These are phyloP conservation scores for Trichopus zeylanicus DNA, from an alignment of 116 monocot genomes.

Conservation along the genomic window DNA sequence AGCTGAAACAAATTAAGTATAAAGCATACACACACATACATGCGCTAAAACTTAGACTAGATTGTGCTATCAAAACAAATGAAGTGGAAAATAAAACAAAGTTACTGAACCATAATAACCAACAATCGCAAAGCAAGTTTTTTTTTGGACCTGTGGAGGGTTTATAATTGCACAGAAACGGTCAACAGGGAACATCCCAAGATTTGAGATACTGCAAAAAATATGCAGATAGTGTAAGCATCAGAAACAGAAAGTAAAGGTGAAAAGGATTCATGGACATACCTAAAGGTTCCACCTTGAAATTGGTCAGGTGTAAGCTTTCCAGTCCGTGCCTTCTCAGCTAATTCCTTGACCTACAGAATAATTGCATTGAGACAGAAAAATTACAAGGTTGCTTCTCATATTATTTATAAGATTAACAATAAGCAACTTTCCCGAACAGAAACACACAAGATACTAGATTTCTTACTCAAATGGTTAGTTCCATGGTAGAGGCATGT, in stretches of 20 bases:
- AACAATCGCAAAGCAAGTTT: too few species aligned
- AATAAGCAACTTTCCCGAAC: not conserved
- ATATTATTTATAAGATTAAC: not conserved
- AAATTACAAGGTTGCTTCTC: not conserved
- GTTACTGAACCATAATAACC: too few species aligned
- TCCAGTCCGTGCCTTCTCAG: conserved; percentile 84
- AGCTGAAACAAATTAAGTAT: too few species aligned
- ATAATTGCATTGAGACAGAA: not conserved
- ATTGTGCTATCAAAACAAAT: too few species aligned
- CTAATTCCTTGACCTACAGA: conserved; percentile 82
- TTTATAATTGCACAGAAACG: conserved; percentile 96
- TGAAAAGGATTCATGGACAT: not conserved
- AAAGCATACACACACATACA: too few species aligned
- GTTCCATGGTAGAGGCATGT: too few species aligned
- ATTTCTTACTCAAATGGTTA: too few species aligned
- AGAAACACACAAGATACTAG: not conserved
- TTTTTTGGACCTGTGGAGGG: conserved; percentile 96
- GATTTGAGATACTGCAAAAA: conserved; percentile 92
- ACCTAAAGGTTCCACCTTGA: conserved; percentile 99
- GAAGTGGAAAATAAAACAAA: too few species aligned
- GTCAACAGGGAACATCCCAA: conserved; percentile 98
- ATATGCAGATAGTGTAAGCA: not conserved
- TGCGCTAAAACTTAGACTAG: too few species aligned
- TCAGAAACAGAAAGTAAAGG: not conserved
- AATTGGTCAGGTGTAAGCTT: conserved; percentile 81